Evolutionary conservation across 2,329 filamentous ascomycete genomes (phyloP).

Genomic region (Capronia epimyces): DNA sequence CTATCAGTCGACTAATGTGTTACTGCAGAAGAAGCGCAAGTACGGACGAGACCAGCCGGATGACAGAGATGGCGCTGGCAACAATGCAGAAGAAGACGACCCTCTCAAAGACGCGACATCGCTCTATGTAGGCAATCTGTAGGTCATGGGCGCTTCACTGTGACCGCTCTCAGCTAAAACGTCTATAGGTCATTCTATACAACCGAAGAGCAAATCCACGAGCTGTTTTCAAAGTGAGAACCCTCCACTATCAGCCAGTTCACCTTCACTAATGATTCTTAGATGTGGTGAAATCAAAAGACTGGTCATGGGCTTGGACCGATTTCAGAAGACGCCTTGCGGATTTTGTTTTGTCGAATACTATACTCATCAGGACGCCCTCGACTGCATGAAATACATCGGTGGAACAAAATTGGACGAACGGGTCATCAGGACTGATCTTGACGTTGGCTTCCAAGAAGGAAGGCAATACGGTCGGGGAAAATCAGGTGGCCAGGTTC

Average conservation of each 20-base stretch:
- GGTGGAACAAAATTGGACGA: conserved; percentile 97
- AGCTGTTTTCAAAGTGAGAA: conserved; percentile 76
- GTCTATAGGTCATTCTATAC: conserved; percentile 80
- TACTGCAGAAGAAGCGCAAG: conserved; percentile 63
- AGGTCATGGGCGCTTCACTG: conserved; percentile 35
- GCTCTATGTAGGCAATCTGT: conserved; percentile 96
- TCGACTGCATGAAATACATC: conserved; percentile 98
- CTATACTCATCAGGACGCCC: conserved; percentile 92
- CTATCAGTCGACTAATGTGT: conserved; percentile 8
- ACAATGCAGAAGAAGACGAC: conserved; percentile 60
- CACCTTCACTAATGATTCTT: background rate
- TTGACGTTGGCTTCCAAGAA: conserved; percentile 94
- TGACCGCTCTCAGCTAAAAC: conserved; percentile 12
- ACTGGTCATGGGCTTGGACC: conserved; percentile 93
- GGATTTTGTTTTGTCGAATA: conserved; percentile 99
- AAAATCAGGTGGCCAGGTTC: conserved; percentile 92
- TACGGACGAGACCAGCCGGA: conserved; percentile 54
- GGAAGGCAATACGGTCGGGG: conserved; percentile 92
- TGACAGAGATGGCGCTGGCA: conserved; percentile 49
- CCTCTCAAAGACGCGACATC: conserved; percentile 83
- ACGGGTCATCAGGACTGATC: conserved; percentile 87
- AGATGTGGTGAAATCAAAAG: conserved; percentile 94
- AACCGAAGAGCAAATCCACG: conserved; percentile 97
- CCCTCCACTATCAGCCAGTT: background rate
- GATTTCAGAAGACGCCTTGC: conserved; percentile 95